Evolutionary conservation across 176 grass and related monocot genomes (phyloP).

Genomic region (Aegilops speltoides): DNA sequence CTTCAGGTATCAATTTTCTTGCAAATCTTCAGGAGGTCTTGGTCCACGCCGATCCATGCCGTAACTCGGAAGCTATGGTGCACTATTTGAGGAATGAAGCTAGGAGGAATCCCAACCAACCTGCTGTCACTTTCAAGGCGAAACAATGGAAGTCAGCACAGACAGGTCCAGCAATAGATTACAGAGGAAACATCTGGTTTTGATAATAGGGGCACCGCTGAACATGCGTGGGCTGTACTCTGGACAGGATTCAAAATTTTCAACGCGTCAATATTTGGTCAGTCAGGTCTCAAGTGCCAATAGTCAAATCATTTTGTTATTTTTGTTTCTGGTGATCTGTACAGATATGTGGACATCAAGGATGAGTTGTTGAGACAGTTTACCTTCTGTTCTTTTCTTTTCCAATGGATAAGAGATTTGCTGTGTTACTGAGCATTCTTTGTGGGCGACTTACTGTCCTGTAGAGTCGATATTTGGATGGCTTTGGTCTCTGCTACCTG

Average conservation of each 20-base stretch:
- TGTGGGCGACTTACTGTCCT: neutral
- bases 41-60: neutral
- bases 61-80: neutral
- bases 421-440: neutral
- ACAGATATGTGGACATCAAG: neutral
- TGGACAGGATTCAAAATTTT: neutral
- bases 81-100: conserved; percentile 2
- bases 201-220: neutral
- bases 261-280: neutral
- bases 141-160: conserved; percentile 25
- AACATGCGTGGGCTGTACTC: too few relatives aligned
- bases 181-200: neutral
- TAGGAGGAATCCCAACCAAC: neutral
- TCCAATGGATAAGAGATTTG: neutral
- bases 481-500: neutral
- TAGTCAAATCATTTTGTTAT: neutral
- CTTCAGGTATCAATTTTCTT: conserved; percentile 33
- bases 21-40: conserved; percentile 11
- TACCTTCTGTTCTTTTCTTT: neutral
- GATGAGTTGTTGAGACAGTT: too few relatives aligned
- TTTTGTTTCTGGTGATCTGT: neutral
- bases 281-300: neutral
- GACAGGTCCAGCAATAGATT: conserved; percentile 19
- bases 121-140: neutral
- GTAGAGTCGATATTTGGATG: neutral